Conservation (phyloP, 768 basidiomycete species). For the Lentinula lateritia region DNA sequence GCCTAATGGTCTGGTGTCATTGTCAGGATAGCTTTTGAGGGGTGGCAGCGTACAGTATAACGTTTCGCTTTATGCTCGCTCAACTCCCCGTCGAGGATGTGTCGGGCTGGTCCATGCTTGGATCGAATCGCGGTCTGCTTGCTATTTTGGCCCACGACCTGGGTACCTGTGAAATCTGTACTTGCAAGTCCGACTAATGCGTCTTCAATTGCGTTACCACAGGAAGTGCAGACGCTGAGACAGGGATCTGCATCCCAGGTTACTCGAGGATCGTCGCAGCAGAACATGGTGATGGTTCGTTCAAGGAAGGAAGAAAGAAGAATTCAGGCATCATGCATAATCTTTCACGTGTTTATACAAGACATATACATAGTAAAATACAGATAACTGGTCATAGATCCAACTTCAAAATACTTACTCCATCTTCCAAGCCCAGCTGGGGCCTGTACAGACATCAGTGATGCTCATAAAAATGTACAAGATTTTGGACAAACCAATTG, state of each 20-base stretch:
- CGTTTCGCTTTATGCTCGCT: neutral
- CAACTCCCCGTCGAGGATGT: neutral
- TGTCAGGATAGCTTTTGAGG: neutral
- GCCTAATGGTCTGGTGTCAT: neutral
- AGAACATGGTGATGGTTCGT: neutral
- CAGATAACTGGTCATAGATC: too few species aligned
- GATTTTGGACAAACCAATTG: neutral
- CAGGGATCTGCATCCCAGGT: neutral
- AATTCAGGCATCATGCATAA: too few species aligned
- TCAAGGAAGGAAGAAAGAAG: too few species aligned
- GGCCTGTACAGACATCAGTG: neutral
- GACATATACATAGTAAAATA: too few species aligned
- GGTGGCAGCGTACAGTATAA: neutral
- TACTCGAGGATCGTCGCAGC: neutral
- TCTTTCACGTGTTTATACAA: too few species aligned
- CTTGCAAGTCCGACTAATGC: neutral
- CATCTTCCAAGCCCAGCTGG: constrained; percentile 7
- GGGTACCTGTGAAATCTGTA: neutral
- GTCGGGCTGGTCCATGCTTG: neutral
- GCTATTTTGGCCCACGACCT: neutral
- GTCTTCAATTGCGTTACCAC: neutral
- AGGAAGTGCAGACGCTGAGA: neutral
- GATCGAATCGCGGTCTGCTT: neutral
- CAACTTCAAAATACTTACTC: neutral
- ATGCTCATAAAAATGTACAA: neutral